These are phyloP conservation scores for Ganoderma sinense DNA, from an alignment of 1,284 basidiomycete species.

Conservation along the genomic window DNA sequence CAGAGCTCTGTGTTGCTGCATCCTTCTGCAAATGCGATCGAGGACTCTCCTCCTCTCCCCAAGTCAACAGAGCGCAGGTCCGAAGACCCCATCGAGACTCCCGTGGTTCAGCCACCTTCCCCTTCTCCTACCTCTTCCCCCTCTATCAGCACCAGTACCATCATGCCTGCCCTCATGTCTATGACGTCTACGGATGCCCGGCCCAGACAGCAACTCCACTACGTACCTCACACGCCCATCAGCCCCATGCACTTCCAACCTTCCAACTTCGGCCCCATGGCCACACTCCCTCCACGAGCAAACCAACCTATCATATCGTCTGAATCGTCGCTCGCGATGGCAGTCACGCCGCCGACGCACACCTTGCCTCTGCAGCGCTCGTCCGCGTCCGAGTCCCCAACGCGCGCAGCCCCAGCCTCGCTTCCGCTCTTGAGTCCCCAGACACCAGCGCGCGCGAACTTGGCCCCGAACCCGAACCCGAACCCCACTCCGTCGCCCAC, in stretches of 20 bases:
- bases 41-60: not conserved
- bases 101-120: not conserved
- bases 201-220: not conserved
- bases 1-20: not conserved
- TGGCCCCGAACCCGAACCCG: constrained; percentile 1
- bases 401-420: not conserved
- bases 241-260: constrained; percentile 4
- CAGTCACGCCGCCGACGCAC: constrained; percentile 12
- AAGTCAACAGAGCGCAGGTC: not conserved
- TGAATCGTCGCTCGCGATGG: constrained; percentile 16
- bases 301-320: constrained; percentile 8
- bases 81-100: not conserved
- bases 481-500: constrained; percentile 10
- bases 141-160: not conserved
- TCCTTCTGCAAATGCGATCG: not conserved
- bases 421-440: not conserved
- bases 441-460: not conserved
- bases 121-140: not conserved
- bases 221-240: constrained; percentile 9
- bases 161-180: not conserved
- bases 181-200: not conserved
- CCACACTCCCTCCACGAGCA: not conserved
- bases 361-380: constrained; percentile 2
- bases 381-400: not conserved
- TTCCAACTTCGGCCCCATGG: not conserved